A percentile compares a stretch with the other conserved stretches of the same genome.
These are phyloP conservation scores for Salix suchowensis DNA, from an alignment of 345 rosid species.

Conservation along the genomic window DNA sequence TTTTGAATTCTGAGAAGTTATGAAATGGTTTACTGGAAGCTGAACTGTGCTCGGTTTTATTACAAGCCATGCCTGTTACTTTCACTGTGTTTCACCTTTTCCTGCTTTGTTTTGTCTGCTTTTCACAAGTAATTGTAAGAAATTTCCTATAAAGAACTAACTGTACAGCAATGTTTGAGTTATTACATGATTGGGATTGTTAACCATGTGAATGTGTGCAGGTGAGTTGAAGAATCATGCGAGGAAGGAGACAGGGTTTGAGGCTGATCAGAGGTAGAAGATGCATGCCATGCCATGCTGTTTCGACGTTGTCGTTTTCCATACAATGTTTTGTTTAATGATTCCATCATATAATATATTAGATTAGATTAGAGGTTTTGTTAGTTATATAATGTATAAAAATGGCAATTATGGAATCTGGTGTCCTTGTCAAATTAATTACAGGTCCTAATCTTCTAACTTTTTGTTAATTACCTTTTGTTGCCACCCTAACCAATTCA, in stretches of 20 bases:
- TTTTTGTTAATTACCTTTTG: background rate
- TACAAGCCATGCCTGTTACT: background rate
- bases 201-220: constrained; percentile 31
- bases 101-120: background rate
- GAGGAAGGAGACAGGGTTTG: constrained; percentile 50
- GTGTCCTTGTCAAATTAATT: constrained; percentile 13
- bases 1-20: background rate
- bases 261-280: constrained; percentile 41
- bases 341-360: background rate
- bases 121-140: background rate
- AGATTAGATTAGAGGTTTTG: background rate
- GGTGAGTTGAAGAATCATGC: constrained; percentile 43
- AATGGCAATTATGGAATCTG: constrained; percentile 19
- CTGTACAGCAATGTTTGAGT: background rate
- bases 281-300: constrained; percentile 1
- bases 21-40: background rate
- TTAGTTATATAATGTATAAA: background rate
- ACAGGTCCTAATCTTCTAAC: constrained; percentile 4
- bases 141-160: background rate
- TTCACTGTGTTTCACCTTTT: constrained; percentile 10
- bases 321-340: background rate
- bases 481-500: background rate
- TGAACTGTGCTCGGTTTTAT: background rate
- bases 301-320: constrained; percentile 18
- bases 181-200: background rate